Evolutionary conservation across 345 rosid species (phyloP), one percentile per base, ranked within the genome.

Genomic region (Salix udensis): DNA sequence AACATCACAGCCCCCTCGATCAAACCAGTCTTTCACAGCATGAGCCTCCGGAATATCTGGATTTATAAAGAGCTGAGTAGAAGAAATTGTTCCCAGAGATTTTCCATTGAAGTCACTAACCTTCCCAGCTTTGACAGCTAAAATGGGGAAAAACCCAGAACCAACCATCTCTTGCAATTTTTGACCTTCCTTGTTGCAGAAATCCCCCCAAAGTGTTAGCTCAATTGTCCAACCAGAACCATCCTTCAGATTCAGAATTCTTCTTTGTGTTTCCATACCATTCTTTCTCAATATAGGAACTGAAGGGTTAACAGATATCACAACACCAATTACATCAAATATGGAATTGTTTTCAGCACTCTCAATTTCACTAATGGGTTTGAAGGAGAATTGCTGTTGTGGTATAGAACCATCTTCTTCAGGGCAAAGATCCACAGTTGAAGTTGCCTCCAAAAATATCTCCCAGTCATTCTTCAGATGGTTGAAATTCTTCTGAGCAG

Each of bases 191-290:
- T 88, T 89, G 76, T 89, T 90, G 86, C 97, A 94, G 81, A 88
- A 86, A 26, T 91, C 97, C 30, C 98, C 98, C 98, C 98, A 94
- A 48, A 94, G 88, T 8, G 98, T 88, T 30, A 91, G 83, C 86
- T 91, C 96, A 21, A 90, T 86, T n/a, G 88, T 88, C 86, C 85
- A 89, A 24, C 91, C 96, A 24, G 97, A 89, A 76, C 86, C 86
- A 86, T 92, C 97, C 87, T 90, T 94, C 71, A 94, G 81, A 84
- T 85, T 90, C 82, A 94, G 79, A 84, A 79, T 77, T 80, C 94
- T 87, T 89, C 94, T 87, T 86, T 92, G 97, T 60, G 98, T 94
- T 89, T 94, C 98, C 97, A 90, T 87, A 30, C 97, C 98, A 77
- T 94, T 94, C 88, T 94, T 94, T 81, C 94, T 92, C 86, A 90